These are phyloP conservation scores for Proliferodiscus dingleyae DNA, from an alignment of 2,329 filamentous ascomycete genomes.

Conservation along the genomic window DNA sequence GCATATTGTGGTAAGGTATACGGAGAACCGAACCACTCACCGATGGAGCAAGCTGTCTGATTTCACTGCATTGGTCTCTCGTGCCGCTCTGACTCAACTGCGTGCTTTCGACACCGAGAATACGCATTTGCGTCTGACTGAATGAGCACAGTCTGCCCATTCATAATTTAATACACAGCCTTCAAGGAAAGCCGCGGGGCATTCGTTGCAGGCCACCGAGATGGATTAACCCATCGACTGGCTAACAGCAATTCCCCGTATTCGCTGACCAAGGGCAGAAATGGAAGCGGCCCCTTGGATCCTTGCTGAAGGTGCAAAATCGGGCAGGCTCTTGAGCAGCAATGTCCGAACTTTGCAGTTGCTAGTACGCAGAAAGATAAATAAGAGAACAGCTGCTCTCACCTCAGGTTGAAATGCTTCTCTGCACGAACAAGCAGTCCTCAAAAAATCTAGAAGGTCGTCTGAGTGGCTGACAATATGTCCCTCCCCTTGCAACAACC, in stretches of 20 bases:
- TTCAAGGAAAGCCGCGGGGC: neutral
- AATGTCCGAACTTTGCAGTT: neutral
- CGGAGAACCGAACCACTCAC: neutral
- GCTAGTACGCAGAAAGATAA: neutral
- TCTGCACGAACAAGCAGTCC: too few relatives aligned
- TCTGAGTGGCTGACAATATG: neutral
- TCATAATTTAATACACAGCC: conserved; percentile 1
- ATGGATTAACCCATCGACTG: neutral
- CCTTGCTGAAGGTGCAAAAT: neutral
- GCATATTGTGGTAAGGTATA: neutral
- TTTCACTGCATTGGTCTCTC: neutral
- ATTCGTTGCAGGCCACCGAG: neutral
- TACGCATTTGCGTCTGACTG: conserved; percentile 1
- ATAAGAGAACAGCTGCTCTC: neutral
- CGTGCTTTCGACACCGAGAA: neutral
- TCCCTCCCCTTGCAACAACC: neutral
- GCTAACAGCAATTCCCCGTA: neutral
- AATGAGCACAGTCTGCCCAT: neutral
- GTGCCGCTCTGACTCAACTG: neutral
- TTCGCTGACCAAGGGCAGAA: neutral
- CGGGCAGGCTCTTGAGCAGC: neutral
- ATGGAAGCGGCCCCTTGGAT: neutral
- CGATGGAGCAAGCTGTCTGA: neutral
- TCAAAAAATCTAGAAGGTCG: neutral
- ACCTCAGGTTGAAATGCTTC: neutral